phyloP scores from a whole-genome alignment of 441 rosid genomes.

The Mallotus japonicus region DNA sequence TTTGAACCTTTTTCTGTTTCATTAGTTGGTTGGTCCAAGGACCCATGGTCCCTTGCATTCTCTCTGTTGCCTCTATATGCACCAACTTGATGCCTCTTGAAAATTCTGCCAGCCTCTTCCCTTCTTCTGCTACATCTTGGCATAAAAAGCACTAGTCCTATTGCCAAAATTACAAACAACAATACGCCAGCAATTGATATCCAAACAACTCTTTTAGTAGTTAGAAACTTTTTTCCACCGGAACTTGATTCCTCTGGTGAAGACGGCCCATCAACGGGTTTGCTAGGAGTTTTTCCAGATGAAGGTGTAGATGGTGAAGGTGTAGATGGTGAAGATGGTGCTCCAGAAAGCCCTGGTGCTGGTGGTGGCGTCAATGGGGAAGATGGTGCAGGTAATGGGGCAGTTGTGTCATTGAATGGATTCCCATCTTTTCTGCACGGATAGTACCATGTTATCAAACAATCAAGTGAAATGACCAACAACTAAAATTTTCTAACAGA shows the following conservation, averaged over 20 bases:
- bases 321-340: constrained; percentile 33
- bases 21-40: constrained; percentile 43
- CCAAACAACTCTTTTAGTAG: constrained; percentile 59
- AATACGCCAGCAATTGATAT: constrained; percentile 67
- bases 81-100: constrained; percentile 66
- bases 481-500: constrained; percentile 4
- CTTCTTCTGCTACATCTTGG: constrained; percentile 54
- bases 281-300: constrained; percentile 47
- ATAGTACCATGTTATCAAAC: constrained; percentile 23
- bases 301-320: constrained; percentile 25
- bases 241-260: constrained; percentile 44
- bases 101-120: constrained; percentile 42
- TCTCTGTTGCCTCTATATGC: constrained; percentile 64
- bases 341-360: constrained; percentile 41
- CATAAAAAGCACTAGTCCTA: constrained; percentile 50
- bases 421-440: constrained; percentile 77
- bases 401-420: constrained; percentile 50
- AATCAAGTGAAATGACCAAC: constrained; percentile 7
- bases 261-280: constrained; percentile 60
- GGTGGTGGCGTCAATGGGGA: constrained; percentile 47
- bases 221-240: constrained; percentile 39
- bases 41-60: constrained; percentile 41
- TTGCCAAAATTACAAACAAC: constrained; percentile 47
- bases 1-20: constrained; percentile 62
- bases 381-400: constrained; percentile 54